Evolutionary conservation across 2,329 filamentous ascomycete species (phyloP).

Genomic region (Cladosporium sp.): DNA sequence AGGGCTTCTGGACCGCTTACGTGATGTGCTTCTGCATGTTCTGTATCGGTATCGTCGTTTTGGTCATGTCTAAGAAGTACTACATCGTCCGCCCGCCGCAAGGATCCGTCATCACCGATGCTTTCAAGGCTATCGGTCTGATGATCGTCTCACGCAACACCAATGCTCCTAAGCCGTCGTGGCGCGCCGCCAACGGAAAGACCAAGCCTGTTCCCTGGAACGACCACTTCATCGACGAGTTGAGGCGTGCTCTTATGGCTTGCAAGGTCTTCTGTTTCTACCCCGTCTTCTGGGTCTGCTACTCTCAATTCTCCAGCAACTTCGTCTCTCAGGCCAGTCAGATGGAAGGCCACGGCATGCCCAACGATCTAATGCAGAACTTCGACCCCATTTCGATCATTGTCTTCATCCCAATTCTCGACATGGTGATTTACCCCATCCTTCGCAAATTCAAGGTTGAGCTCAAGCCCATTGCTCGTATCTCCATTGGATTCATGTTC

Average conservation of each 20-base stretch:
- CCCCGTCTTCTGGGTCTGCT: slow-evolving; percentile 50
- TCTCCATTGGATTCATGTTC: slow-evolving; percentile 55
- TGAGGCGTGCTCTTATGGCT: slow-evolving; percentile 64
- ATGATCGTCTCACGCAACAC: slow-evolving; percentile 54
- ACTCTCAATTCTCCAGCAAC: slow-evolving; percentile 42
- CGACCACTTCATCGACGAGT: slow-evolving; percentile 70
- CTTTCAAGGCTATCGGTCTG: slow-evolving; percentile 63
- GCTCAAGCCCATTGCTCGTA: slow-evolving; percentile 54
- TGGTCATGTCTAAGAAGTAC: slow-evolving; percentile 41
- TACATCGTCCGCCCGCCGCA: slow-evolving; percentile 53
- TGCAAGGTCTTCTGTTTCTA: slow-evolving; percentile 67
- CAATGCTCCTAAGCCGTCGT: slow-evolving; percentile 67
- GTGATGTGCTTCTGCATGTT: slow-evolving; percentile 66
- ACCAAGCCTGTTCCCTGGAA: slow-evolving; percentile 58
- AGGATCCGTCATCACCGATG: slow-evolving; percentile 65
- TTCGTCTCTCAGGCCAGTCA: slow-evolving; percentile 51
- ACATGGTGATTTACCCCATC: slow-evolving; percentile 47
- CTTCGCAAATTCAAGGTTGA: slow-evolving; percentile 44
- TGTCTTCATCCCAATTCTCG: slow-evolving; percentile 48
- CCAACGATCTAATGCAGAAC: slow-evolving; percentile 53
- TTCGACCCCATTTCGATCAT: slow-evolving; percentile 49
- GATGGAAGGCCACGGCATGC: slow-evolving; percentile 49
- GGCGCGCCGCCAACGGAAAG: slow-evolving; percentile 56
- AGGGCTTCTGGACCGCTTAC: slow-evolving; percentile 68
- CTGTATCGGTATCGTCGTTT: slow-evolving; percentile 58